Conservation (phyloP, 352 stramenopile species). For the Phytophthora vignae region DNA sequence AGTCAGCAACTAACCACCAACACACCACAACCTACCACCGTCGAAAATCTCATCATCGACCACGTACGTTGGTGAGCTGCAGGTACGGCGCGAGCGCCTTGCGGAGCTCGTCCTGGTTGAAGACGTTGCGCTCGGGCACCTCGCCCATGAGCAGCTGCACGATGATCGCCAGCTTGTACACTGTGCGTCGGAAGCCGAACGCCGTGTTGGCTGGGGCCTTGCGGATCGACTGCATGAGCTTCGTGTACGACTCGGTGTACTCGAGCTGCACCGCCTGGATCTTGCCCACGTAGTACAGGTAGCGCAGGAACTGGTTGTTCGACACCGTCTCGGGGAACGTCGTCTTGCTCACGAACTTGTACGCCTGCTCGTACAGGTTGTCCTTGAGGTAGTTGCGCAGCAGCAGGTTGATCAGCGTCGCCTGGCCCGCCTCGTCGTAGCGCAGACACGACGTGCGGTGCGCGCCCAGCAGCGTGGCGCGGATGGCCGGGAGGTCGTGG, state of each 20-base stretch:
- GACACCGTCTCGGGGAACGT: slow-evolving; percentile 91
- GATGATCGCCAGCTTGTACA: slow-evolving; percentile 97
- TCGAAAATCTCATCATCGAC: too few species aligned
- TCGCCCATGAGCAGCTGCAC: slow-evolving; percentile 99
- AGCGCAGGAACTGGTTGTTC: slow-evolving; percentile 99
- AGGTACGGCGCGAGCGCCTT: slow-evolving; percentile 94
- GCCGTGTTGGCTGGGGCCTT: slow-evolving; percentile 97
- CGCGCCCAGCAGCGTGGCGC: slow-evolving; percentile 71
- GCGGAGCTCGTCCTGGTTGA: slow-evolving; percentile 92
- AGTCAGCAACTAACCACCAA: not conserved
- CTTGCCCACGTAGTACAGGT: slow-evolving; percentile 97
- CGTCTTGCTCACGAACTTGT: slow-evolving; percentile 93
- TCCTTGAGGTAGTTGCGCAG: slow-evolving; percentile 91
- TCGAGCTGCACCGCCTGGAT: slow-evolving; percentile 97
- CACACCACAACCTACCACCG: too few species aligned
- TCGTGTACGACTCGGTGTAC: slow-evolving; percentile 97
- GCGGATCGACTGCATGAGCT: slow-evolving; percentile 96
- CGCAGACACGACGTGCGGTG: slow-evolving; percentile 91
- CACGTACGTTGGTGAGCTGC: slow-evolving; percentile 92
- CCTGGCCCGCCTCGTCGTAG: slow-evolving; percentile 92
- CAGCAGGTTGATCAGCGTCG: slow-evolving; percentile 92
- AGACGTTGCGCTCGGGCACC: slow-evolving; percentile 96
- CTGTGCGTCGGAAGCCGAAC: slow-evolving; percentile 95
- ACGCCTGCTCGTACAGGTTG: slow-evolving; percentile 93
- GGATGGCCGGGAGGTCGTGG: slow-evolving; percentile 66